phyloP scores from a whole-genome alignment of 176 grass and related monocot genomes.

The Ensete ventricosum region DNA sequence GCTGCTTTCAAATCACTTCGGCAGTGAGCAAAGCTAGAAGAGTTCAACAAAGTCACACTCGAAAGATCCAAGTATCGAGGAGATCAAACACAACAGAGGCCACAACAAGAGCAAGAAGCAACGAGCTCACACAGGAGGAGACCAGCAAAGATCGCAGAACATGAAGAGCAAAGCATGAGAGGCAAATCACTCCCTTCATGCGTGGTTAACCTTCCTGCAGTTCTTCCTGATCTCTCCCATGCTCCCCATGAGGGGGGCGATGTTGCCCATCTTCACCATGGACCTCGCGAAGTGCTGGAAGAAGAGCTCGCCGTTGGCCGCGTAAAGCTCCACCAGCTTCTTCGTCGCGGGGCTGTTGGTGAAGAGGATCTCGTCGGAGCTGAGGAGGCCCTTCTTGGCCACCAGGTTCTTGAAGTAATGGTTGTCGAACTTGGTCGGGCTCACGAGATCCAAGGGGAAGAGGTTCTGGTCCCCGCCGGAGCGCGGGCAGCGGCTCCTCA shows the following conservation, averaged over 20 bases:
- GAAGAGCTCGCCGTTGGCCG: conserved; percentile 36
- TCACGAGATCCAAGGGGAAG: conserved; percentile 39
- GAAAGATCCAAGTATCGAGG: background rate
- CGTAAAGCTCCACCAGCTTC: conserved; percentile 45
- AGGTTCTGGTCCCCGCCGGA: conserved; percentile 66
- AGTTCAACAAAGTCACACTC: background rate
- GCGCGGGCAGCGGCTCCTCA: conserved; percentile 35
- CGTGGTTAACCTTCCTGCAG: conserved; percentile 59
- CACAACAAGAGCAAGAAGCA: background rate
- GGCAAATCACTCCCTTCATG: background rate
- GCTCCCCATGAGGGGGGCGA: conserved; percentile 36
- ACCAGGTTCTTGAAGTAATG: conserved; percentile 49
- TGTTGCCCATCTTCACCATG: conserved; percentile 71
- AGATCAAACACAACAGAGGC: background rate
- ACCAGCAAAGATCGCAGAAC: background rate
- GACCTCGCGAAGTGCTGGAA: conserved; percentile 58
- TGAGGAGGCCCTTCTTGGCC: conserved; percentile 40
- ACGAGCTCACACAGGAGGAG: background rate
- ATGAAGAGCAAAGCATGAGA: too few species aligned
- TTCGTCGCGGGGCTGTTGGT: conserved; percentile 43
- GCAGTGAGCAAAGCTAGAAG: background rate
- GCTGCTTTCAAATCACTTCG: too few species aligned
- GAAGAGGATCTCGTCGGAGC: conserved; percentile 62
- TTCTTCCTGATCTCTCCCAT: conserved; percentile 50
- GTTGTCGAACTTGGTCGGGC: conserved; percentile 58